phyloP scores from a whole-genome alignment of 2,329 filamentous ascomycete species.

The Ophiostoma himal-ulmi region DNA sequence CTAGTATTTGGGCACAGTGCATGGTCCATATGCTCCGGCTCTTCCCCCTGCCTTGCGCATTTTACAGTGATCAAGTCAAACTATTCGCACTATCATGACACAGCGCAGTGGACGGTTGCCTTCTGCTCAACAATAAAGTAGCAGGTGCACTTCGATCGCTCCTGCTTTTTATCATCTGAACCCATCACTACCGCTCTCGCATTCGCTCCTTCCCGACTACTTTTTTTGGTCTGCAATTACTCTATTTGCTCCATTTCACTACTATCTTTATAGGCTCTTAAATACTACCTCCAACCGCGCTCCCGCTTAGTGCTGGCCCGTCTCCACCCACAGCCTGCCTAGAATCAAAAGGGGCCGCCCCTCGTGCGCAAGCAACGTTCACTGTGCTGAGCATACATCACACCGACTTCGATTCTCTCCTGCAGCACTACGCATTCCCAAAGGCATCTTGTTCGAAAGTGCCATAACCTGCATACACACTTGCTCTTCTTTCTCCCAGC shows the following conservation, averaged over 20 bases:
- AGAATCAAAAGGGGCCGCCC: constrained; percentile 12
- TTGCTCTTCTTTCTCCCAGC: constrained; percentile 3
- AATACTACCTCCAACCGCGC: background rate
- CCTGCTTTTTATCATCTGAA: background rate
- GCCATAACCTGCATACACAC: background rate
- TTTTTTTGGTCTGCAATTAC: background rate
- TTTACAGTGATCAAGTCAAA: background rate
- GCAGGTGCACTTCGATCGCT: background rate
- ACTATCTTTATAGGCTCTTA: background rate
- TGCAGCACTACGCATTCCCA: background rate
- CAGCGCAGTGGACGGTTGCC: background rate
- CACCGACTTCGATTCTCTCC: background rate
- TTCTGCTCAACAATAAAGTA: background rate
- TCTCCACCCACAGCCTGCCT: constrained; percentile 14
- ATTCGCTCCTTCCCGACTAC: constrained; percentile 1
- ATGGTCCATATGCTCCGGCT: background rate
- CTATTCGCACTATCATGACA: background rate
- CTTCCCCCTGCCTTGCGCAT: background rate
- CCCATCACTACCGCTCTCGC: background rate
- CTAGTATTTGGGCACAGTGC: background rate
- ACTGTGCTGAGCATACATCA: background rate
- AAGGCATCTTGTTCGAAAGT: background rate
- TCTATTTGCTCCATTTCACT: background rate
- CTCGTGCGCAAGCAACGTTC: constrained; percentile 13
- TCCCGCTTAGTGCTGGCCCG: background rate